These are phyloP conservation scores for Pistacia vera DNA, from an alignment of 345 rosid genomes.

Conservation along the genomic window DNA sequence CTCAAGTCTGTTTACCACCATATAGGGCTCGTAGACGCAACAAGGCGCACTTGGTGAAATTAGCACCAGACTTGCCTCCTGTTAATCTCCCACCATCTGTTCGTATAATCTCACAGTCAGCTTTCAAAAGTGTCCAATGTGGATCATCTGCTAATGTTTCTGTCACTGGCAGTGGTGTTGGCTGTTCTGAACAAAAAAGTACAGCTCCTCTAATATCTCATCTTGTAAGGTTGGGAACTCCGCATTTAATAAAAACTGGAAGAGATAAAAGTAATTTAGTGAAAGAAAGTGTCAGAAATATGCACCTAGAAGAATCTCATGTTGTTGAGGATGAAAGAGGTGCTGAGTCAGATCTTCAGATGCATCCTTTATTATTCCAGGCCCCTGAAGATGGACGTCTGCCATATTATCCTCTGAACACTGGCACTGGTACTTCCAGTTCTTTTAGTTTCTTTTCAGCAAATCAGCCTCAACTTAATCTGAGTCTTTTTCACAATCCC, in stretches of 20 bases:
- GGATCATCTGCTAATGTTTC: conserved; percentile 38
- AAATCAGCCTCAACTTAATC: conserved; percentile 74
- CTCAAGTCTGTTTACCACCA: conserved; percentile 47
- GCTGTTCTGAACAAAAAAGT: conserved; percentile 44
- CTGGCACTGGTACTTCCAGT: conserved; percentile 39
- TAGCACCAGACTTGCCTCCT: conserved; percentile 93
- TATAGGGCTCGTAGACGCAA: conserved; percentile 45
- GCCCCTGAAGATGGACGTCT: conserved; percentile 57
- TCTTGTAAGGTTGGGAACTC: conserved; percentile 23
- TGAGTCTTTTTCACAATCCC: conserved; percentile 72
- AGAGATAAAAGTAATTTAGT: conserved; percentile 33
- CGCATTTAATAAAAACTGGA: conserved; percentile 20
- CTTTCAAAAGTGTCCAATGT: conserved; percentile 46
- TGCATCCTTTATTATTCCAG: conserved; percentile 93
- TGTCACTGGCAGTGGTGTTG: conserved; percentile 22
- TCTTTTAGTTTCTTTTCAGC: conserved; percentile 81
- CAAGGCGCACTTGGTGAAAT: conserved; percentile 66
- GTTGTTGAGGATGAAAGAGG: conserved; percentile 45
- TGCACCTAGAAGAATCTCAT: conserved; percentile 41
- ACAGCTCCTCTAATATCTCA: conserved; percentile 37
- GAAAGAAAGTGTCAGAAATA: conserved; percentile 33
- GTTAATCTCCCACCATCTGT: conserved; percentile 93
- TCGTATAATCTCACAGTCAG: conserved; percentile 76
- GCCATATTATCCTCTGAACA: conserved; percentile 54
- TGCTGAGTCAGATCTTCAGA: conserved; percentile 55